These are phyloP conservation scores for Myochromella boudieri DNA, from an alignment of 768 basidiomycete genomes.

Conservation along the genomic window DNA sequence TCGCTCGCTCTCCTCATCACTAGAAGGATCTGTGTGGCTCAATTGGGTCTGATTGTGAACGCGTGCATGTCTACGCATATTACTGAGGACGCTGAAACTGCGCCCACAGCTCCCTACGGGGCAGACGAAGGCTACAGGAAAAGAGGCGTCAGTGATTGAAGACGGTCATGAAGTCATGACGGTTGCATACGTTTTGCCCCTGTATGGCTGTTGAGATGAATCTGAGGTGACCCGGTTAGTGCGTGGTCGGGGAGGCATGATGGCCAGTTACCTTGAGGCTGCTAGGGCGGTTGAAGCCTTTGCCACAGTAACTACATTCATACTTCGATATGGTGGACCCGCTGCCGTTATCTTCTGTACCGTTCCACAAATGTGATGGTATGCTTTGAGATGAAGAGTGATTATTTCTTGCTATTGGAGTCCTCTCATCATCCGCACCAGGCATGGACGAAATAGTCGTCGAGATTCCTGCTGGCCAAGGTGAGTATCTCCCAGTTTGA, in stretches of 20 bases:
- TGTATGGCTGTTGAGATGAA: constrained; percentile 82
- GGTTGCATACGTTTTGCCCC: constrained; percentile 75
- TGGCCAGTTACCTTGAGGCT: constrained; percentile 64
- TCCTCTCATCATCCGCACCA: constrained; percentile 15
- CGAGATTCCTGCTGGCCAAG: constrained; percentile 11
- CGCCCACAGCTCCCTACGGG: constrained; percentile 75
- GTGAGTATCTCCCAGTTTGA: not conserved
- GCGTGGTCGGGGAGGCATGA: constrained; percentile 12
- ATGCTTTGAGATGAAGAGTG: constrained; percentile 1
- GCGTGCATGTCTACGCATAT: constrained; percentile 85
- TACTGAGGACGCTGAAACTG: constrained; percentile 83
- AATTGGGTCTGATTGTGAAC: constrained; percentile 47
- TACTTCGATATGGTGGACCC: constrained; percentile 51
- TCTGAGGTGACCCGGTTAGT: constrained; percentile 40
- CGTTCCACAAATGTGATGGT: not conserved
- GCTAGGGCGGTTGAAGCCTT: constrained; percentile 80
- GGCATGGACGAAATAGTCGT: constrained; percentile 1
- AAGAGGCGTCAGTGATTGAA: constrained; percentile 13
- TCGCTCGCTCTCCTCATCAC: constrained; percentile 45
- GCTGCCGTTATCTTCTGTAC: constrained; percentile 12
- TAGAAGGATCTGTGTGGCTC: constrained; percentile 37
- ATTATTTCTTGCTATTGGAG: constrained; percentile 12
- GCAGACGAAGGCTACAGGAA: constrained; percentile 65
- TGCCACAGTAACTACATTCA: constrained; percentile 77
- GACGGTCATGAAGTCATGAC: constrained; percentile 5